Percentiles rank a stretch among this genome's conserved stretches.
Evolutionary conservation across 2,329 filamentous ascomycete genomes (phyloP).

Genomic region (Fusarium scirpi): DNA sequence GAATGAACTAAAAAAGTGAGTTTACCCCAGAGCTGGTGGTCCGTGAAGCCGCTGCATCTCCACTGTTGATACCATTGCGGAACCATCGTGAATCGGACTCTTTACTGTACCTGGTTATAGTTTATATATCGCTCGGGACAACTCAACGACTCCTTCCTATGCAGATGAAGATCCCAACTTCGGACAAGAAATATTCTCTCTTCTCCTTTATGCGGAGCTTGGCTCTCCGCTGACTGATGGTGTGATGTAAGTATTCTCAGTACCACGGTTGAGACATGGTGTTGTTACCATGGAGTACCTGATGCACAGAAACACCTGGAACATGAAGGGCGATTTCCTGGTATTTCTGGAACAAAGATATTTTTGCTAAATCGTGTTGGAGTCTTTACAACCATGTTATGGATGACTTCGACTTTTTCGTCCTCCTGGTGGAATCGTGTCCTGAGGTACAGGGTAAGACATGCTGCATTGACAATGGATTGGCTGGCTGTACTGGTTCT

Average conservation of each 20-base stretch:
- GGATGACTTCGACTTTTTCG: not conserved
- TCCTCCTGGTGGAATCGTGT: not conserved
- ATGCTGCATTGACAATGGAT: too few species aligned
- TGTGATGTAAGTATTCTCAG: not conserved
- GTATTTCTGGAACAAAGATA: not conserved
- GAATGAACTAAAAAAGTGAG: constrained; percentile 1
- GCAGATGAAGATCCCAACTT: too few species aligned
- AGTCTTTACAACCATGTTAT: not conserved
- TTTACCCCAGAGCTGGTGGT: not conserved
- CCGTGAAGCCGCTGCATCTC: not conserved
- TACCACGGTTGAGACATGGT: not conserved
- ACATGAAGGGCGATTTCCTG: not conserved
- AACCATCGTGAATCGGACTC: not conserved
- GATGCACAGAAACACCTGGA: not conserved
- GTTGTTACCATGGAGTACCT: not conserved
- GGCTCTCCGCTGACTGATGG: not conserved
- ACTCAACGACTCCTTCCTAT: not conserved
- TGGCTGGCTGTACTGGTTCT: not conserved
- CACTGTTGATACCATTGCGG: not conserved
- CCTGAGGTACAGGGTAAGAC: not conserved
- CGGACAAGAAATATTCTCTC: not conserved
- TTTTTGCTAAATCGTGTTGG: not conserved
- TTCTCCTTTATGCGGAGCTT: not conserved
- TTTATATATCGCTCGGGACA: not conserved
- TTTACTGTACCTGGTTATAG: not conserved